These are phyloP conservation scores for Coemansia furcata DNA, from an alignment of 192 early-diverging fungal genomes.

Conservation along the genomic window DNA sequence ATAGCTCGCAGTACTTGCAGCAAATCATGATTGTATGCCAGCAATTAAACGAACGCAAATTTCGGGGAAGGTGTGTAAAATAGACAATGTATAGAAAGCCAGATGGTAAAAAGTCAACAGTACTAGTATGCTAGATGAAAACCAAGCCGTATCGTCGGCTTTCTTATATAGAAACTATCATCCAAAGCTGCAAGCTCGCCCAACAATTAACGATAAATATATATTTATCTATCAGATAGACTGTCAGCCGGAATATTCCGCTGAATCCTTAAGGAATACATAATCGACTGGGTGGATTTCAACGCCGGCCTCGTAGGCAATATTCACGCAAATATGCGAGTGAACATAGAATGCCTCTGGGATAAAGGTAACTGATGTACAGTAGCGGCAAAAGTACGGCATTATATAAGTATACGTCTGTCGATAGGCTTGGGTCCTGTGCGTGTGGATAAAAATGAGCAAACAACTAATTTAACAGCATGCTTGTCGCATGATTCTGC, in stretches of 20 bases:
- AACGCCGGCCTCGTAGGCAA: background rate
- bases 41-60: background rate
- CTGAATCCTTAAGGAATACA: background rate
- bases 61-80: background rate
- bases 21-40: background rate
- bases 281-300: background rate
- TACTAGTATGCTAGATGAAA: background rate
- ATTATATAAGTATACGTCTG: background rate
- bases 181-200: too few relatives aligned
- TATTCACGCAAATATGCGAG: background rate
- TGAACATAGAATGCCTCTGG: background rate
- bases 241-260: background rate
- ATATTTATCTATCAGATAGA: background rate
- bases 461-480: background rate
- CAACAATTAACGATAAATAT: background rate
- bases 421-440: background rate
- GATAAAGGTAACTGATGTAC: background rate
- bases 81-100: background rate
- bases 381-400: background rate
- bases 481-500: background rate
- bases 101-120: background rate
- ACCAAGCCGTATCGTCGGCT: background rate
- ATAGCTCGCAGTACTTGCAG: background rate
- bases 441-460: background rate
- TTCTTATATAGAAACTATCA: background rate